phyloP scores from a whole-genome alignment of 805 yeast genomes.

The Candida dajiaensis region DNA sequence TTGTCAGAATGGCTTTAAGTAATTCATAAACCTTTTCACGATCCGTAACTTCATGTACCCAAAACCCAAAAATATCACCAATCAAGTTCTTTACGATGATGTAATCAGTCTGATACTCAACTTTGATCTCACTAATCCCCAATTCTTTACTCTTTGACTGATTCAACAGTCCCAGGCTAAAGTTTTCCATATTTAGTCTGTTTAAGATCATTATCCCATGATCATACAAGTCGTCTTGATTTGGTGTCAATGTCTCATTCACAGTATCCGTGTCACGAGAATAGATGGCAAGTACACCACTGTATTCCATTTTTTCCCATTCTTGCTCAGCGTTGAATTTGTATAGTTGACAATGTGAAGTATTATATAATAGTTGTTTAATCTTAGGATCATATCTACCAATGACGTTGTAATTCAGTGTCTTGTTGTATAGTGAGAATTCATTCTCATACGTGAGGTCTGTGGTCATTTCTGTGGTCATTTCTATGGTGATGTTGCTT shows the following conservation, averaged over 20 bases:
- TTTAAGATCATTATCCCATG: conserved; percentile 70
- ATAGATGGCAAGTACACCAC: conserved; percentile 66
- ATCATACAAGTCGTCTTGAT: conserved; percentile 37
- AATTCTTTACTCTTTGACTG: conserved; percentile 37
- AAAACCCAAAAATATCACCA: conserved; percentile 71
- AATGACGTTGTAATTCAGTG: conserved; percentile 69
- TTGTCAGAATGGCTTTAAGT: conserved; percentile 23
- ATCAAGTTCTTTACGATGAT: conserved; percentile 61
- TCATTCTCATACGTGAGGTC: conserved; percentile 4
- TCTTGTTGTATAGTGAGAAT: conserved; percentile 53
- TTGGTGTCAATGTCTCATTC: conserved; percentile 5
- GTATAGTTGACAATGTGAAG: conserved; percentile 70
- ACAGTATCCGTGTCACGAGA: conserved; percentile 34
- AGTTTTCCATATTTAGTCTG: conserved; percentile 62
- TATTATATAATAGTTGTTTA: conserved; percentile 58
- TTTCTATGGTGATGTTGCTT: too few species aligned
- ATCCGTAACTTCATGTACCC: conserved; percentile 70
- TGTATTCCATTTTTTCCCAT: conserved; percentile 67
- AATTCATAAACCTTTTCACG: conserved; percentile 51
- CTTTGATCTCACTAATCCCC: conserved; percentile 45
- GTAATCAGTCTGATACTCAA: conserved; percentile 63
- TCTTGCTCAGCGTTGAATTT: conserved; percentile 51
- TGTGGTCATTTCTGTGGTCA: neutral
- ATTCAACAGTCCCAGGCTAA: conserved; percentile 63
- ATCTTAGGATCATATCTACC: conserved; percentile 71